Evolutionary conservation across 768 basidiomycete species (phyloP), one percentile per base, ranked within the genome.

Genomic region (Pleurotus salmoneostramineus): DNA sequence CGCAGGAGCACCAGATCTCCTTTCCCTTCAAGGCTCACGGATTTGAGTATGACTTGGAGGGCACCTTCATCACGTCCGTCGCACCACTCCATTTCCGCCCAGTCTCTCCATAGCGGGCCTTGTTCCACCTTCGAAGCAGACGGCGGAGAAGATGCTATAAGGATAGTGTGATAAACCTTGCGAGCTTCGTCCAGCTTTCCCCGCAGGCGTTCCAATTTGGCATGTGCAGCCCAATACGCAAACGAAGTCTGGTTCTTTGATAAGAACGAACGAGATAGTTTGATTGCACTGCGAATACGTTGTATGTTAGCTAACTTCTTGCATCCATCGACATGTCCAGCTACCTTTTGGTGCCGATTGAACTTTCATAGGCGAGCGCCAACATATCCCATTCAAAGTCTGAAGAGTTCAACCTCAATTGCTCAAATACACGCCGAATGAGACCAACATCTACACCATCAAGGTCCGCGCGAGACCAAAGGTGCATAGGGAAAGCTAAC

Each of bases 61-160:
- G 86, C 79, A 35, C 78, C 74, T 34, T 82, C 78, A 15, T 73
- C 65, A 34, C 77, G 63, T 1, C 83, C 80, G 11, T 74, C 68
- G 8, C 91, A 67, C 91, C 91, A 94, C 69, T 92, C 91, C 79
- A 91, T 80, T 63, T 93, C 87, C 1, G 86, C 88, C 89, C 90
- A 93, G 63, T 87, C 83, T 84, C 85, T 91, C 88, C 88, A 93
- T 60, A 93, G 66, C 57, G 68, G 68, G 17, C 78, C 74, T 12
- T 71, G 65, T 34, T 74, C 79, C 4, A 66, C 65, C 34, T 72
- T 69, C 8, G 67, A 69, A 5, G 69, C 64, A 12, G 69, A 52
- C 27, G 73, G 70, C 2, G 75, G 71, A 1, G 83, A 73, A 11
- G 50, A 52, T 5, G 80, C 72, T 43, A 78, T 71, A 15, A 91